A percentile compares a stretch with the other conserved stretches of the same genome.
Conservation (phyloP, 768 basidiomycete species). For the Xerocomellus amylosporus region DNA sequence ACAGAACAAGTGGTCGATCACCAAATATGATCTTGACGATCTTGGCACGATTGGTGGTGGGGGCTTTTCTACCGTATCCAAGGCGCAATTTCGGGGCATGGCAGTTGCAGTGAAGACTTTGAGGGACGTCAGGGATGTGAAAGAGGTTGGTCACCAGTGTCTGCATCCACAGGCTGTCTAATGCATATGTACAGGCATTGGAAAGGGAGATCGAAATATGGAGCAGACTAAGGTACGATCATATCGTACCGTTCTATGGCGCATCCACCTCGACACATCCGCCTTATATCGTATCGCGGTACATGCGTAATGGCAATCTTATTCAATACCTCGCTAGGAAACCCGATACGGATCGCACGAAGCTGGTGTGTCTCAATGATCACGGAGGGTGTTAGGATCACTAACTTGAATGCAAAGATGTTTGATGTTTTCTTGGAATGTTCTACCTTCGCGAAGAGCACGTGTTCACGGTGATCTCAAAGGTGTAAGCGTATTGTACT, state of each 20-base stretch:
- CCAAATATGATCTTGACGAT: constrained; percentile 27
- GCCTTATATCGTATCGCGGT: constrained; percentile 10
- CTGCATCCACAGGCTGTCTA: no score
- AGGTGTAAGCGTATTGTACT: constrained; percentile 13
- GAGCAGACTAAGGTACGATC: constrained; percentile 9
- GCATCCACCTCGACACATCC: constrained; percentile 4
- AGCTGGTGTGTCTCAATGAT: background rate
- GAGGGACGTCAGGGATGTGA: background rate
- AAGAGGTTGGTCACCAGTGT: background rate
- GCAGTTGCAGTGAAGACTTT: constrained; percentile 3
- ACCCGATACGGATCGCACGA: background rate
- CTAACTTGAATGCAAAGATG: background rate
- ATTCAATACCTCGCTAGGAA: constrained; percentile 1
- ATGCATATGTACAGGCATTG: background rate
- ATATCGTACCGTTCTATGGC: constrained; percentile 15
- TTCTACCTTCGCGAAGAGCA: constrained; percentile 14
- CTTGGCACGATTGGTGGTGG: constrained; percentile 25
- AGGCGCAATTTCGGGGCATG: background rate
- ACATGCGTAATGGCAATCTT: constrained; percentile 8
- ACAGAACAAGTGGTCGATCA: constrained; percentile 22
- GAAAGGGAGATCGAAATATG: constrained; percentile 11
- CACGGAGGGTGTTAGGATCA: background rate
- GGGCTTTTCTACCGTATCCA: constrained; percentile 17
- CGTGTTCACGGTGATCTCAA: constrained; percentile 31
- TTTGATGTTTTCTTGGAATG: constrained; percentile 13